Percentiles rank a stretch among this genome's conserved stretches.
Conservation (phyloP, 139 green algal species). For the Microglena sp. region DNA sequence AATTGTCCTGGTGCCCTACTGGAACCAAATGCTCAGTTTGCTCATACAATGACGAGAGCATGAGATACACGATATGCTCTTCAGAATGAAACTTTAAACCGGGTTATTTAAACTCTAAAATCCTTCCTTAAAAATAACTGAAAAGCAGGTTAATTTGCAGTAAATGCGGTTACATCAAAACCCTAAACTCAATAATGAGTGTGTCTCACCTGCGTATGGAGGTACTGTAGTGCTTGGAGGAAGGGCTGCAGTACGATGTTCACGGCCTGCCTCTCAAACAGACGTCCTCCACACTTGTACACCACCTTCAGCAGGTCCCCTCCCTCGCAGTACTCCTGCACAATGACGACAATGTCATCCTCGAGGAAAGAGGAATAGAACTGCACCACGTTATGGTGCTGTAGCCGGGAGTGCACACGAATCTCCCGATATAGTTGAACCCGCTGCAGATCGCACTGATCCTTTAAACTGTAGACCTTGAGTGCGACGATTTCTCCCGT, state of each 20-base stretch:
- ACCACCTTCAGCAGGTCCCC: conserved; percentile 42
- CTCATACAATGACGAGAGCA: too few species aligned
- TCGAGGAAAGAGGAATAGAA: conserved; percentile 30
- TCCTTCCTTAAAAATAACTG: too few species aligned
- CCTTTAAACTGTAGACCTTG: conserved; percentile 29
- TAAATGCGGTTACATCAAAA: too few species aligned
- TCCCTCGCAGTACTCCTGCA: conserved; percentile 37
- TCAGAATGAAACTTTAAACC: too few species aligned
- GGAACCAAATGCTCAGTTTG: too few species aligned
- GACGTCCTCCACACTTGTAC: conserved; percentile 27
- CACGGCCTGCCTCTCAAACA: conserved; percentile 28
- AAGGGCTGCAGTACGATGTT: conserved; percentile 34
- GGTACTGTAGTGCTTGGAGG: conserved; percentile 37
- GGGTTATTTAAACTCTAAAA: too few species aligned
- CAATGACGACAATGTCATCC: conserved; percentile 37
- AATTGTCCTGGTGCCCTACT: too few species aligned
- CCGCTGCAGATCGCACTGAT: conserved; percentile 31
- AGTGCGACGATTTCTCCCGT: conserved; percentile 26
- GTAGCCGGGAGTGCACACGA: conserved; percentile 13
- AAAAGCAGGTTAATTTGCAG: too few species aligned
- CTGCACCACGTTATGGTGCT: conserved; percentile 18
- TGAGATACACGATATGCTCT: too few species aligned
- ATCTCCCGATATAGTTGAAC: conserved; percentile 31
- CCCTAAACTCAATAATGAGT: too few species aligned
- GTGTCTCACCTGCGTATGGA: conserved; percentile 41